Evolutionary conservation across 768 basidiomycete species (phyloP).

Genomic region (Thelephora ganbajun): DNA sequence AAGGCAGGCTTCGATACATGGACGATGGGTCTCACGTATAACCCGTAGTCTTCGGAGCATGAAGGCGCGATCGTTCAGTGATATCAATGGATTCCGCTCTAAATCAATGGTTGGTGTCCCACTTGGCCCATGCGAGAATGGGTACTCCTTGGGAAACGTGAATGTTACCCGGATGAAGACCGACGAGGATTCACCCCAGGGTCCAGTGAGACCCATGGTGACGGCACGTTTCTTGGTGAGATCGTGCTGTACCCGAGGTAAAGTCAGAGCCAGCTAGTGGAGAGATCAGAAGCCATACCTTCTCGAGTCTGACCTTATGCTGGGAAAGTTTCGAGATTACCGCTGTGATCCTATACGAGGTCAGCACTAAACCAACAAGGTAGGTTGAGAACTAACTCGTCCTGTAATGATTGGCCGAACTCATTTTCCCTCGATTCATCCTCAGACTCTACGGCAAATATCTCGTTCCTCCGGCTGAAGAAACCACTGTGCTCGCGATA

Average conservation of each 20-base stretch:
- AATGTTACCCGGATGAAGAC: constrained; percentile 84
- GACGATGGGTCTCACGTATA: constrained; percentile 58
- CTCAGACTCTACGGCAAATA: constrained; percentile 29
- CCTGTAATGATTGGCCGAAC: constrained; percentile 42
- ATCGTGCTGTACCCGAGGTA: constrained; percentile 33
- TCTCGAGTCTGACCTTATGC: constrained; percentile 74
- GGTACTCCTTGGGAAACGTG: constrained; percentile 78
- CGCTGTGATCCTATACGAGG: constrained; percentile 47
- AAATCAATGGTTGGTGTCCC: constrained; percentile 67
- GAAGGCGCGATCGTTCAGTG: constrained; percentile 60
- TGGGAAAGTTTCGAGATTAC: constrained; percentile 53
- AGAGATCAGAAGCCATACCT: constrained; percentile 29
- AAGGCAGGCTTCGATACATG: constrained; percentile 76
- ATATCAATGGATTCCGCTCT: constrained; percentile 71
- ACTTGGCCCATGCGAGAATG: constrained; percentile 43
- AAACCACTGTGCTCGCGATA: neutral
- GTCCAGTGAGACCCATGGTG: constrained; percentile 77
- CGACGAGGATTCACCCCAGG: constrained; percentile 79
- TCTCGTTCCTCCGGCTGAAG: constrained; percentile 16
- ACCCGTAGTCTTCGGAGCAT: constrained; percentile 65
- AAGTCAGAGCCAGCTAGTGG: neutral
- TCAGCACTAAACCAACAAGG: neutral
- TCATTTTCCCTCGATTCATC: constrained; percentile 21
- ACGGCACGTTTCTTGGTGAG: constrained; percentile 63
- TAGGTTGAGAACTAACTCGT: constrained; percentile 41